Base-by-base conservation (phyloP, 768 basidiomycete species). In the Terana coerulea region DNA sequence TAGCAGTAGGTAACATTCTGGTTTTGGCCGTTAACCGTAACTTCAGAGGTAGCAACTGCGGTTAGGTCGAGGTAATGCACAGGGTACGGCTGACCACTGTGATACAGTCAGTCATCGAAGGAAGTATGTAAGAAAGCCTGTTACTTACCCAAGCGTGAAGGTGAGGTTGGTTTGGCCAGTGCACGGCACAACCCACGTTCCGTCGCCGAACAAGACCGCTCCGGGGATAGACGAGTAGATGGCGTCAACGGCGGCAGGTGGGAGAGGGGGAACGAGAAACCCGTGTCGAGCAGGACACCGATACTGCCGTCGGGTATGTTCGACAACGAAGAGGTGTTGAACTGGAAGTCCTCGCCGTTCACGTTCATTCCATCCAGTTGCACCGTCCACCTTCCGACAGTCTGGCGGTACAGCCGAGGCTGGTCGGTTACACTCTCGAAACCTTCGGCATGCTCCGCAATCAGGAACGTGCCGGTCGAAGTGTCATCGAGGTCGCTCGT, bases 341-440 rank as follows among this genome's bases (percentile, higher is more conserved):
- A 82, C 33, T 73, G 60, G 41, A 77, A 67, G 26, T 75, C 73
- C 33, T 72, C 70, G 22, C 73, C 72, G 43, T 83, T 83, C 11
- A 88, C 72, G 42, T 82, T 74, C 59, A 68, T 65, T 25, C 52
- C 57, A 54, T 67, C 67, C 53, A 65, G 44, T 11, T 60, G 51
- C 25, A 61, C 55, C 30, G 59, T 61, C 68, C 69, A 71, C 21
- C 87, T 76, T 17, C 57, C 52, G 21, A 26, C 25, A 28, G 48
- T 47, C 34, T 53, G 34, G 8, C 88, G 88, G 9, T 51, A 46
- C 14, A 66, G 58, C 50, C 54, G 48, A 26, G 62, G 59, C 34
- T 60, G 54, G 36, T 37, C 30, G n/a, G 54, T 34, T 26, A 66
- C 43, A 24, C 31, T 30, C 40, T 41, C 49, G 51, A 53, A 62